Evolutionary conservation across 2,329 filamentous ascomycete species (phyloP), one percentile per base, ranked within the genome.

Genomic region (Arthrobotrys pseudoclavata): DNA sequence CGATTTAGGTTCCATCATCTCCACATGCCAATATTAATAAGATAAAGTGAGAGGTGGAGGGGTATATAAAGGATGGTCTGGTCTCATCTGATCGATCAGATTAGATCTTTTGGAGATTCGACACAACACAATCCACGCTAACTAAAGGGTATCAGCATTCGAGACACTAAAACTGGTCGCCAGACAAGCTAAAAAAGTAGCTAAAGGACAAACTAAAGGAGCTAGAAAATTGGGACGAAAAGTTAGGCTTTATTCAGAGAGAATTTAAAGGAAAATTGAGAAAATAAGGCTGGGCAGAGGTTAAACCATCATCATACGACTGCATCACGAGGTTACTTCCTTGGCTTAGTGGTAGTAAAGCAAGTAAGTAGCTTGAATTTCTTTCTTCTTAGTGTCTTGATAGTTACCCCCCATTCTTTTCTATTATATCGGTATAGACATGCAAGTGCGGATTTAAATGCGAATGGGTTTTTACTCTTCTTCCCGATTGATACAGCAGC

Each of bases 1-100:
- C 20, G 37, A 62, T 18, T 31, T n/a, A 40, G 37, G 9, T 18
- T 60, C 22, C 31, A 24, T 12, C 12, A 26, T 15, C 12, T 40
- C 22, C 47, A 50, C 24, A 18, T 20, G 40, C 2, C 24, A 31
- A 26, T 31, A 31, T 18, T 12, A 10, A 26, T 1, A 10, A 62
- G 13, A 4, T 24, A 29, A 7, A 29, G 26, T 29, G 3, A 29
- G 31, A 34, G 31, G 3, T 6, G 12, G 31, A 34, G 31, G 50
- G 60, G 66, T 76, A 76, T 76, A 76, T 69, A 76, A 67, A 50
- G 13, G 37, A 7, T n/a, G 37, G 18, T 6, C 1, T 26, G 20
- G 6, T 18, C 12, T 40, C 10, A 24, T 7, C 24, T 67, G 72
- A 76, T 76, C 34, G 66, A 76, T 76, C 72, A 67, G 72, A 76